Evolutionary conservation across 108 stramenopile species (phyloP), one percentile per base, ranked within the genome.

Genomic region (Skeletonema menzelii): DNA sequence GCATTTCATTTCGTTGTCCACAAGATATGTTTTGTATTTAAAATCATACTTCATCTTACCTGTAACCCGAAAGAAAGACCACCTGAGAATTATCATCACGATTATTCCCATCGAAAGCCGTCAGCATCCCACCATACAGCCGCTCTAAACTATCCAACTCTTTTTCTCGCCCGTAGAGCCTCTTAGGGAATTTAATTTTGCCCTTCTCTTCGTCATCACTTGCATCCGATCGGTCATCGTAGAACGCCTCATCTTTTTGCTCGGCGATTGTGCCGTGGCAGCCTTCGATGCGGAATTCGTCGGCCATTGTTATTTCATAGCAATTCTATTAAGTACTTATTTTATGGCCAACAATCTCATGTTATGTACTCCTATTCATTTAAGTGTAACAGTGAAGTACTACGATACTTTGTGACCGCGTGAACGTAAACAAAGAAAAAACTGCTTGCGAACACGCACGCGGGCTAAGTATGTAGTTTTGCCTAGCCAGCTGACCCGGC

Each of bases 201-300:
- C 77, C 77, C 32, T 79, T 79, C 30, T 20, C 66, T 13, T 42
- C 28, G 26, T 79, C 77, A 56, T 79, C 78, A 26, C 67, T 66
- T 22, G 72, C 78, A 27, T 74, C 78, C 15, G 46, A 19, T 42
- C 77, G 32, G 8, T 66, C 38, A 17, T 78, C 77, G 31, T 56
- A 72, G 38, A 53, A 37, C 13, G 38, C 31, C 61, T 78, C 77
- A 11, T 73, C 70, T 27, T 26, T 63, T 57, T 78, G 77, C 13
- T 72, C 71, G 17, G 53, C 77, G 31, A 72, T 60, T 19, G 59
- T 60, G 59, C 65, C 59, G 65, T 66, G 59, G 28, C 37, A 31
- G 26, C 59, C 59, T 17, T 19, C 59, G 5, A 60, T 35, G 31
- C 22, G 20, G 59, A 22, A 60, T 12, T 35, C 37, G 59, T 31